Conservation (phyloP, 805 yeast species). For the Naumovozyma castellii region DNA sequence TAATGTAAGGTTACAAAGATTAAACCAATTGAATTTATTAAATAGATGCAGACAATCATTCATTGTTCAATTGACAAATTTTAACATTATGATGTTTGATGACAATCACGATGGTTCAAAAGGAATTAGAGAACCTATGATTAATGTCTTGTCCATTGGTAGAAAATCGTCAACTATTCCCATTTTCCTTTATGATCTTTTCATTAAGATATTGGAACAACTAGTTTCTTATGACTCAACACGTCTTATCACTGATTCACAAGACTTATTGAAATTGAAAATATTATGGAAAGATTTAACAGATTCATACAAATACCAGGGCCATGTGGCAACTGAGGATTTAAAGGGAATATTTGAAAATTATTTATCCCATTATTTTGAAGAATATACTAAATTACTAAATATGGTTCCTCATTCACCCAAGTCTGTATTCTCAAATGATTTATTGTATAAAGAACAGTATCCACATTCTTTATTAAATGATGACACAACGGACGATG, state of each 20-base stretch:
- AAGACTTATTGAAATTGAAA: slow-evolving; percentile 8
- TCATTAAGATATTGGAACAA: slow-evolving; percentile 30
- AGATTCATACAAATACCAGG: slow-evolving; percentile 5
- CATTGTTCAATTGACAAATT: slow-evolving; percentile 51
- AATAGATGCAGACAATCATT: slow-evolving; percentile 58
- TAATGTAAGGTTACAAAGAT: slow-evolving; percentile 57
- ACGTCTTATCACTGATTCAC: slow-evolving; percentile 1
- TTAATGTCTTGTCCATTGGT: background rate
- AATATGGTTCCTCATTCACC: slow-evolving; percentile 1
- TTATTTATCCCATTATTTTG: slow-evolving; percentile 27
- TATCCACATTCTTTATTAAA: slow-evolving; percentile 29
- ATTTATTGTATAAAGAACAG: slow-evolving; percentile 14
- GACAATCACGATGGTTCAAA: background rate
- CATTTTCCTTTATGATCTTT: slow-evolving; percentile 33
- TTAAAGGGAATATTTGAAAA: slow-evolving; percentile 18
- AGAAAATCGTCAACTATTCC: too few relatives aligned
- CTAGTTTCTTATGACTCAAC: slow-evolving; percentile 1
- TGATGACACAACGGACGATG: slow-evolving; percentile 12
- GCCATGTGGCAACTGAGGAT: slow-evolving; percentile 2
- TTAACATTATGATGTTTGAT: slow-evolving; percentile 15
- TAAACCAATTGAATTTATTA: slow-evolving; percentile 53
- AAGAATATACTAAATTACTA: slow-evolving; percentile 18
- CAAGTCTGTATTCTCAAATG: background rate
- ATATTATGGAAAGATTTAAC: slow-evolving; percentile 25
- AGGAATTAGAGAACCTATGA: background rate